Base-by-base conservation (phyloP, 2,329 filamentous ascomycete species). In the Aulographum hederae region DNA sequence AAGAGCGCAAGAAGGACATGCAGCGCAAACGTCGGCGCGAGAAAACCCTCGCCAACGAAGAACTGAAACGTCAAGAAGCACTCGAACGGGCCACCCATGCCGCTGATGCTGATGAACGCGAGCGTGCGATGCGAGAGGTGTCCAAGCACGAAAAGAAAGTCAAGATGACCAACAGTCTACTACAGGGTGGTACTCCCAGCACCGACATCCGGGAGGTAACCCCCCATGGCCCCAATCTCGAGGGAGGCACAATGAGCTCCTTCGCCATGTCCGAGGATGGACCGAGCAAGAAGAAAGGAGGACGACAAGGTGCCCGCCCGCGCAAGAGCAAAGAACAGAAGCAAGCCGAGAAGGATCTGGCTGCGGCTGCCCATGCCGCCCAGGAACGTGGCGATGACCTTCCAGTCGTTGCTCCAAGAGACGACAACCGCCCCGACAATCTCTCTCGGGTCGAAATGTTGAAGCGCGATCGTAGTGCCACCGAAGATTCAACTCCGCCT, bases 1-100 rank as follows among this genome's bases (percentile, higher is more conserved):
- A 98, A 58, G 89, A 98, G 56, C 81, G 89, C 41, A 98, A 98
- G 63, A 98, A 98, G 61, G 89, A 98, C 48, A 95, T 98, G 82
- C 89, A 98, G 52, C 78, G 89, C 39, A 98, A 95, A 60, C 73
- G 89, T 37, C 76, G 89, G 27, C 78, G 89, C 13, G 86, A 95
- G 52, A 94, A 94, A 64, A 84, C 84, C 3, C 78, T 91, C 37
- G 86, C 84, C 5, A 78, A 91, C 44, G 86, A 94, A 44, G 63
- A 65, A 49, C 76, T 84, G 49, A 89, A 91, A 57, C 79, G 89
- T 39, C 71, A 78, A 3, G 70, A 77, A 41, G 80, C 82, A 3
- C 63, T 92, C 28, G 73, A 77, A 39, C 77, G 77, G 41, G 81
- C 85, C 6, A 69, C 77, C 36, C 70, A 75, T 32, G 78, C 81